A percentile compares a stretch with the other conserved stretches of the same genome.
Conservation (phyloP, 1,139 yeast genomes). For the Magnusiomyces magnusii region DNA sequence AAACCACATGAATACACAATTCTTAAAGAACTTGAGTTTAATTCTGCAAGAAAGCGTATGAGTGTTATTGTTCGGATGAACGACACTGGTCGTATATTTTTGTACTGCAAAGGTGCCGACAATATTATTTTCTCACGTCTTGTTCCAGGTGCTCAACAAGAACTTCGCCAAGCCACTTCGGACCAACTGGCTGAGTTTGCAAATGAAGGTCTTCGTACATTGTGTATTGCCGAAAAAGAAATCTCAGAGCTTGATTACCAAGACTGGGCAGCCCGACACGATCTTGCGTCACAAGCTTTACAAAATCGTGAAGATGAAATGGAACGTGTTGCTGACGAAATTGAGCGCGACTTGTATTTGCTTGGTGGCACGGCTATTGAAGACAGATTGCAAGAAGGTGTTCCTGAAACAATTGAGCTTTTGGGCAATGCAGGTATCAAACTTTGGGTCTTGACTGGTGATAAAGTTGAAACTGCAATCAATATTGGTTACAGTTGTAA, state of each 20-base stretch:
- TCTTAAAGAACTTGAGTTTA: conserved; percentile 72
- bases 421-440: conserved; percentile 89
- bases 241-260: conserved; percentile 52
- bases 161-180: conserved; percentile 59
- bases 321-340: conserved; percentile 70
- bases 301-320: conserved; percentile 70
- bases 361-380: conserved; percentile 98
- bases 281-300: conserved; percentile 63
- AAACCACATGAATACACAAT: conserved; percentile 60
- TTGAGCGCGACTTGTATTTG: conserved; percentile 63
- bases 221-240: conserved; percentile 83
- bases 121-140: conserved; percentile 78
- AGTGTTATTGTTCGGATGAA: conserved; percentile 70
- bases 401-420: conserved; percentile 83
- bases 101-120: conserved; percentile 93
- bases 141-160: conserved; percentile 43
- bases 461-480: conserved; percentile 95
- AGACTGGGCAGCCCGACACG: conserved; percentile 63
- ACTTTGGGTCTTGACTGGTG: conserved; percentile 97
- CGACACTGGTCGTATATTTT: conserved; percentile 44
- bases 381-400: conserved; percentile 92
- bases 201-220: conserved; percentile 92
- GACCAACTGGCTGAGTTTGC: conserved; percentile 87
- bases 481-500: conserved; percentile 97
- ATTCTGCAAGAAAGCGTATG: conserved; percentile 94